Conservation (phyloP, 805 yeast species). For the Ogataea nitratoaversa region DNA sequence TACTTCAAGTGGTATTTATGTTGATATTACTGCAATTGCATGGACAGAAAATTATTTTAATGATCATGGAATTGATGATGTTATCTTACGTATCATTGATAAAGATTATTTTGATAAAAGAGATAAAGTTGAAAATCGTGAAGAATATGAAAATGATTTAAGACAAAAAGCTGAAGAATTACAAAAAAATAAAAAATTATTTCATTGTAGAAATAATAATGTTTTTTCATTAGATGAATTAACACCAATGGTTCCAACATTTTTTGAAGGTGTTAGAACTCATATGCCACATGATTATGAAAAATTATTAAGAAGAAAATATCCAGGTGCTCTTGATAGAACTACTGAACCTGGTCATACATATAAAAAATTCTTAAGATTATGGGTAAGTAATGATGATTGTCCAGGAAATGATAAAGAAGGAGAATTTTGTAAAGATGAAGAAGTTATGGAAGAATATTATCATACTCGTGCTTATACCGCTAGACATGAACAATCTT, state of each 20-base stretch:
- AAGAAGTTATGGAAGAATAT: constrained; percentile 29
- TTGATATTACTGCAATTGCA: constrained; percentile 63
- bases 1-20: constrained; percentile 57
- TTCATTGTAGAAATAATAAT: constrained; percentile 55
- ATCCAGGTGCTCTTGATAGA: constrained; percentile 33
- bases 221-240: constrained; percentile 41
- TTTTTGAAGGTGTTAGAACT: constrained; percentile 52
- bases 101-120: constrained; percentile 12
- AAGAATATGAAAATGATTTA: constrained; percentile 14
- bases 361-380: constrained; percentile 47
- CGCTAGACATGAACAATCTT: constrained; percentile 17
- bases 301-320: constrained; percentile 45
- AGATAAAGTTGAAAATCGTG: constrained; percentile 11
- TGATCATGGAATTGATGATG: constrained; percentile 14
- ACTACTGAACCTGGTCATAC: constrained; percentile 37
- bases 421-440: constrained; percentile 29
- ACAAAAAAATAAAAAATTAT: constrained; percentile 27
- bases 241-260: constrained; percentile 44
- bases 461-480: constrained; percentile 28
- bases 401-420: constrained; percentile 25
- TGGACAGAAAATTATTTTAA: constrained; percentile 30
- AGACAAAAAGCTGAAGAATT: constrained; percentile 13
- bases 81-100: constrained; percentile 17
- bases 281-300: constrained; percentile 46
- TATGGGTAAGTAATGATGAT: constrained; percentile 44